Evolutionary conservation across 2,329 filamentous ascomycete genomes (phyloP).

Genomic region (Microthyrium microscopicum): DNA sequence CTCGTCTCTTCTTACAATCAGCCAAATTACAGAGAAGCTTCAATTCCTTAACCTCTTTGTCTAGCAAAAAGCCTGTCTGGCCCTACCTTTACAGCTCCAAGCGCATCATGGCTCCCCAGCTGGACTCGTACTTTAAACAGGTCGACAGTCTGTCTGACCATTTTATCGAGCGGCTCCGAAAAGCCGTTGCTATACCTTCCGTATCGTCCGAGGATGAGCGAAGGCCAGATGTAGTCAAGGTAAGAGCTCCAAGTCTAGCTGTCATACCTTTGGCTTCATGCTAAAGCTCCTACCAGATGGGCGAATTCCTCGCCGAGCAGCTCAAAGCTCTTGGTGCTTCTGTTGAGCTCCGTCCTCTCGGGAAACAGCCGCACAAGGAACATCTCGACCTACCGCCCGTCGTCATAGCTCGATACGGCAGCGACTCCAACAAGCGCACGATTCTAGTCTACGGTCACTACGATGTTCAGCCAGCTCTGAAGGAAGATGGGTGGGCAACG

Average conservation of each 20-base stretch:
- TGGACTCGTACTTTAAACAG: slow-evolving; percentile 86
- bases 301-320: slow-evolving; percentile 71
- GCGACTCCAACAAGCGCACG: slow-evolving; percentile 80
- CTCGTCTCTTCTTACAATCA: no score
- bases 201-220: slow-evolving; percentile 82
- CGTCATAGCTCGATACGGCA: slow-evolving; percentile 80
- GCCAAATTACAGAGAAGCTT: no score
- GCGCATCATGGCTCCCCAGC: slow-evolving; percentile 74
- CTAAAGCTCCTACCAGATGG: slow-evolving; percentile 47
- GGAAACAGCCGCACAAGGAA: slow-evolving; percentile 83
- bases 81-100: slow-evolving; percentile 30
- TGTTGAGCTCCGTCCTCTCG: slow-evolving; percentile 72
- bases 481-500: slow-evolving; percentile 88
- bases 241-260: slow-evolving; percentile 15
- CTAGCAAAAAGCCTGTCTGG: slow-evolving; percentile 16
- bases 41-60: no score
- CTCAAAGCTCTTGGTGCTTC: slow-evolving; percentile 69
- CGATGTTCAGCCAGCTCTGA: slow-evolving; percentile 89
- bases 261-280: neutral
- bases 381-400: slow-evolving; percentile 84
- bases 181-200: slow-evolving; percentile 92
- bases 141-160: slow-evolving; percentile 62
- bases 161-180: slow-evolving; percentile 79
- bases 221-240: slow-evolving; percentile 76
- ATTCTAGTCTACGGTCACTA: slow-evolving; percentile 98